phyloP scores from a whole-genome alignment of 495 filamentous ascomycete genomes.

The Hypoxylon crocopeplum region DNA sequence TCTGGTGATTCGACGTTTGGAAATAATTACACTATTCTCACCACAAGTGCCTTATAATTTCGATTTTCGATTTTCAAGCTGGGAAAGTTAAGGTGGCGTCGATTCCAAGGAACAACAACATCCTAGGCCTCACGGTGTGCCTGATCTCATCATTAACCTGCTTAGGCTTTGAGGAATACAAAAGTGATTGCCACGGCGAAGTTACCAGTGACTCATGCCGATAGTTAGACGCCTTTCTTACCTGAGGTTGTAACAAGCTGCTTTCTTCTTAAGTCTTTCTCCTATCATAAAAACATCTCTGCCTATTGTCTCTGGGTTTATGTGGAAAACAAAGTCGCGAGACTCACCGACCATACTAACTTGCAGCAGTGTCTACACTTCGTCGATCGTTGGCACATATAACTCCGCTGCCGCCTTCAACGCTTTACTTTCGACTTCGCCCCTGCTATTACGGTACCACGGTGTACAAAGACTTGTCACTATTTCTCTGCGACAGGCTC shows the following conservation, averaged over 20 bases:
- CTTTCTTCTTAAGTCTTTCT: not conserved
- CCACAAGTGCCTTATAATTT: too few relatives aligned
- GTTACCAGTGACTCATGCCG: constrained; percentile 23
- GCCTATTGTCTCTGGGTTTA: too few relatives aligned
- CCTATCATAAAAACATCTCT: not conserved
- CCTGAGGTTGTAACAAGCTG: not conserved
- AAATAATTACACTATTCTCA: too few relatives aligned
- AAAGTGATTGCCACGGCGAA: not conserved
- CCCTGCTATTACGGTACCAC: not conserved
- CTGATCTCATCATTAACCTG: too few relatives aligned
- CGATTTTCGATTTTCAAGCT: too few relatives aligned
- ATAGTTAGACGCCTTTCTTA: not conserved
- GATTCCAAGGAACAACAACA: too few relatives aligned
- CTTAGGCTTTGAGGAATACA: too few relatives aligned
- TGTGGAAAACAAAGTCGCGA: not conserved
- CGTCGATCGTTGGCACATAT: not conserved
- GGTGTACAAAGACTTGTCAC: not conserved
- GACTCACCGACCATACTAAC: not conserved
- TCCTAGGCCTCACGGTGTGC: too few relatives aligned
- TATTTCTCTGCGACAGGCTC: not conserved
- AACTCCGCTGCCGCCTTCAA: not conserved
- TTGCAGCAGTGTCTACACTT: not conserved
- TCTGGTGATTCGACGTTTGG: too few relatives aligned
- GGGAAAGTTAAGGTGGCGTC: too few relatives aligned
- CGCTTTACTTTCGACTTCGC: not conserved